Conservation (phyloP, 495 filamentous ascomycete species). For the Aspergillus sclerotiicarbonarius region DNA sequence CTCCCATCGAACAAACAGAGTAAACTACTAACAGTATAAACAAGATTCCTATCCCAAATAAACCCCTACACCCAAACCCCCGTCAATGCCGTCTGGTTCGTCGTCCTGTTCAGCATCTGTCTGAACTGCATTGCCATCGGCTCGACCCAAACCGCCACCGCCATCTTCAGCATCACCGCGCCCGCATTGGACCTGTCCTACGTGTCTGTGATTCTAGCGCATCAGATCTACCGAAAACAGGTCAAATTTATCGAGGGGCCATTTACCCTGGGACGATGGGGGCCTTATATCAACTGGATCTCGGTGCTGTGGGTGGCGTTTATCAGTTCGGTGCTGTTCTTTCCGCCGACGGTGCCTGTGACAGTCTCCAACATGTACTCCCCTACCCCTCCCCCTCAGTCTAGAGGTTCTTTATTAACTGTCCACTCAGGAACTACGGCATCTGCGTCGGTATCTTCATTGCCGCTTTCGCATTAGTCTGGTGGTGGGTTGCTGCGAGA, state of each 20-base stretch:
- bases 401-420: background rate
- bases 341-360: slow-evolving; percentile 60
- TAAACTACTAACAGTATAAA: background rate
- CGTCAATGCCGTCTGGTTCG: slow-evolving; percentile 69
- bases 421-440: slow-evolving; percentile 58
- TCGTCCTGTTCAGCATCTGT: slow-evolving; percentile 59
- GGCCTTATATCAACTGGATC: slow-evolving; percentile 56
- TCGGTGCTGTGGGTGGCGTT: slow-evolving; percentile 65
- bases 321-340: slow-evolving; percentile 67
- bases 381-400: background rate
- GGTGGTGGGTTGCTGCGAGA: slow-evolving; percentile 64
- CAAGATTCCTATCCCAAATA: slow-evolving; percentile 57
- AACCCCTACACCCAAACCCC: slow-evolving; percentile 60
- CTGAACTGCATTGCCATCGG: slow-evolving; percentile 70
- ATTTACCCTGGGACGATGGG: slow-evolving; percentile 61
- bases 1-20: background rate
- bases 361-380: slow-evolving; percentile 61
- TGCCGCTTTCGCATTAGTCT: slow-evolving; percentile 57
- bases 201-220: slow-evolving; percentile 65
- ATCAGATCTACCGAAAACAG: slow-evolving; percentile 55
- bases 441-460: slow-evolving; percentile 64
- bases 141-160: slow-evolving; percentile 61
- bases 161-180: slow-evolving; percentile 70
- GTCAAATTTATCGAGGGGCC: slow-evolving; percentile 64
- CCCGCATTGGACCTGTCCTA: slow-evolving; percentile 69